Percentiles rank a stretch among this genome's conserved stretches.
These are phyloP conservation scores for Ceratocystis colombiana DNA, from an alignment of 2,329 filamentous ascomycete genomes.

Conservation along the genomic window DNA sequence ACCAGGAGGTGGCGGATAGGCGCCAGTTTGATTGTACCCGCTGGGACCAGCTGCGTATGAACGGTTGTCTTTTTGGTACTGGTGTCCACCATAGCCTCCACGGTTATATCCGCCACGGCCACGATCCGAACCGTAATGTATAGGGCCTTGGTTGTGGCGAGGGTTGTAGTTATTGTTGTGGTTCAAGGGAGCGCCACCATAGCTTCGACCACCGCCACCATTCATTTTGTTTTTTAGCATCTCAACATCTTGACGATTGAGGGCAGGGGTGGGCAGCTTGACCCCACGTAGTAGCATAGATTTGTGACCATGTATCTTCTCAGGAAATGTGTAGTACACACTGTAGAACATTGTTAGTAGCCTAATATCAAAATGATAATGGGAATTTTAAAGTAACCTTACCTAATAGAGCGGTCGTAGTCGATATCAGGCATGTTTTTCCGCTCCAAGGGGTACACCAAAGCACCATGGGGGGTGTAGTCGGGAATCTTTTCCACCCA, in stretches of 20 bases:
- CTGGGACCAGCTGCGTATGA: constrained; percentile 25
- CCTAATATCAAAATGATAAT: neutral
- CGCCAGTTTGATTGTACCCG: constrained; percentile 31
- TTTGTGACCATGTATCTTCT: constrained; percentile 65
- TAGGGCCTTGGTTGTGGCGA: constrained; percentile 19
- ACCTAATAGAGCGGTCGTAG: constrained; percentile 78
- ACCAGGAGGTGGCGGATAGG: constrained; percentile 39
- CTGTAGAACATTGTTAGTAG: constrained; percentile 39
- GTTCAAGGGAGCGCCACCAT: constrained; percentile 51
- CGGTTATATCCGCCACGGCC: constrained; percentile 31
- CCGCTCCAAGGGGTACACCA: constrained; percentile 67
- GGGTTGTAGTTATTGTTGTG: constrained; percentile 31
- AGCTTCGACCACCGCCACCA: constrained; percentile 52
- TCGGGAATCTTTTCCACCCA: constrained; percentile 69
- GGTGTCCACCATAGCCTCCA: constrained; percentile 18
- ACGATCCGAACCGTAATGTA: constrained; percentile 35
- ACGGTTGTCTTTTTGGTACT: constrained; percentile 27
- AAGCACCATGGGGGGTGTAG: constrained; percentile 72
- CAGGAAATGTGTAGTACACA: constrained; percentile 77
- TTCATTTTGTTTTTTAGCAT: constrained; percentile 56
- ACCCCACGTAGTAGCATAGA: constrained; percentile 87
- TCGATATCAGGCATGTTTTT: constrained; percentile 66
- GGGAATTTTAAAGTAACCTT: constrained; percentile 16
- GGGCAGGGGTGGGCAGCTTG: constrained; percentile 57
- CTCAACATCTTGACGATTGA: constrained; percentile 68